Evolutionary conservation across 2,329 filamentous ascomycete species (phyloP).

Genomic region (Phialophora tarda): DNA sequence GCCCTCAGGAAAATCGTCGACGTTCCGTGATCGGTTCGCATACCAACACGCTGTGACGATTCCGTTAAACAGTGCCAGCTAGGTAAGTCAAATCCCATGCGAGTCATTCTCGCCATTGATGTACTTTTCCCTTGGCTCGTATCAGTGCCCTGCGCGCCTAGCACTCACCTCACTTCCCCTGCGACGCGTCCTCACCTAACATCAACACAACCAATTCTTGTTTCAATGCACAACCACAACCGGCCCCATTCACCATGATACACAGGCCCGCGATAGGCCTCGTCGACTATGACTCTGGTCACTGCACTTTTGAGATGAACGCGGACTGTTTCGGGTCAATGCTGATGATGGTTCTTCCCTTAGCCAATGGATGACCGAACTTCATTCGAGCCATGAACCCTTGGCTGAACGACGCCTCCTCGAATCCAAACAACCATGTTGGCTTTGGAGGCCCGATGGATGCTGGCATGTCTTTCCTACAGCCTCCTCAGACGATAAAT

Average conservation of each 20-base stretch:
- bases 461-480: constrained; percentile 55
- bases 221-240: constrained; percentile 21
- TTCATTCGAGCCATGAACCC: constrained; percentile 57
- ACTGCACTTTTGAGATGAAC: constrained; percentile 23
- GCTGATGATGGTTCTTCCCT: constrained; percentile 43
- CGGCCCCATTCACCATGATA: constrained; percentile 18
- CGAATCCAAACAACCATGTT: constrained; percentile 57
- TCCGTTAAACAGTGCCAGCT: constrained; percentile 38
- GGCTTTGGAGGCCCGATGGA: constrained; percentile 54
- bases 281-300: constrained; percentile 7
- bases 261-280: constrained; percentile 8
- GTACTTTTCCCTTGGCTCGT: constrained; percentile 18
- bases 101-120: constrained; percentile 23
- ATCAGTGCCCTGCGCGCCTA: constrained; percentile 3
- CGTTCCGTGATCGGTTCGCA: constrained; percentile 39
- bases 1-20: constrained; percentile 33
- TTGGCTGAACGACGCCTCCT: constrained; percentile 57
- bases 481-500: constrained; percentile 56
- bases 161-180: constrained; percentile 12
- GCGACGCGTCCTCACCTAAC: constrained; percentile 29
- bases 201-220: constrained; percentile 17
- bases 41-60: constrained; percentile 40
- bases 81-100: constrained; percentile 39
- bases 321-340: constrained; percentile 28
- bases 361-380: constrained; percentile 54